Evolutionary conservation across 495 filamentous ascomycete species (phyloP), one percentile per base, ranked within the genome.

Genomic region (Sabuloglossum arenarium): DNA sequence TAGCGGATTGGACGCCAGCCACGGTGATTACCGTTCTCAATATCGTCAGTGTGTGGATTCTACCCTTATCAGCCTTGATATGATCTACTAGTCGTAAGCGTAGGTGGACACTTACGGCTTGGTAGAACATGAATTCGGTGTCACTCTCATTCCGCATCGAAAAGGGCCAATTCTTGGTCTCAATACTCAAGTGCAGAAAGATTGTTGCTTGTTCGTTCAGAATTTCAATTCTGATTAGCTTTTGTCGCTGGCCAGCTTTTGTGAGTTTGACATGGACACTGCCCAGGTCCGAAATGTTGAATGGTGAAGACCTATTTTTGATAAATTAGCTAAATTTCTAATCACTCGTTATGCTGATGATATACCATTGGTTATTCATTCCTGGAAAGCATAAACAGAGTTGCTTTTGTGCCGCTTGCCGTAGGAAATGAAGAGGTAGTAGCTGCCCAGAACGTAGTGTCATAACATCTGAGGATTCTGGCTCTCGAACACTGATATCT

Each of bases 111-210:
- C 56, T 46, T 34, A 59, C 57, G 12, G 84, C 80, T 68, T 98
- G 91, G 68, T 80, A 89, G 72, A 97, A 97, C 49, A 86, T 85
- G 67, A 95, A 96, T 63, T 97, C 91, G 60, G 81, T 82, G 61
- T 95, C 88, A 64, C 88, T 95, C 66, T 97, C 90, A 65, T 98
- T 98, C 43, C 90, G 82, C 79, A 98, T 94, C 5, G 88, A 94
- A 70, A 91, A 98, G 4, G 91, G 91, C 91, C 91, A 98, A 62
- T 93, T 84, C 64, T 88, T 91, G 32, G 75, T 84, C 69, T 98
- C 91, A 59, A 88, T 70, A 62, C 80, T 90, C 54, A 97, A 73
- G 62, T 96, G 88, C 32, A 97, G 65, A 73, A 96, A 98, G 16
- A 98, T 81, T 39, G 88, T 97, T 5, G 88, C 82, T 31, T 81